Evolutionary conservation across 23 red algal species (phyloP).

Genomic region (Chondrus crispus): DNA sequence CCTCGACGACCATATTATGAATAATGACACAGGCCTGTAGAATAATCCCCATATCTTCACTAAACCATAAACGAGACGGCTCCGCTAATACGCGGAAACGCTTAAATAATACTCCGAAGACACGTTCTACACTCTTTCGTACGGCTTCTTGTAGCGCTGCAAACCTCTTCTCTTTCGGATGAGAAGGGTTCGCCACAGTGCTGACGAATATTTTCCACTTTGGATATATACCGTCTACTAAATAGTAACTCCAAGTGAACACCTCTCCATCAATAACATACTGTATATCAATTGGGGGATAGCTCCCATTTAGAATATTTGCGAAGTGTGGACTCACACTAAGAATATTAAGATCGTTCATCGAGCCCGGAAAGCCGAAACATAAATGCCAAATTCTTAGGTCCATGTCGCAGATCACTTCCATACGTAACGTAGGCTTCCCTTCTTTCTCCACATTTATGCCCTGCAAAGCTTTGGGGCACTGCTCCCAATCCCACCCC

Average conservation of each 20-base stretch:
- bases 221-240: slow-evolving; percentile 8
- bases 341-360: slow-evolving; percentile 19
- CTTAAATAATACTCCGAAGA: slow-evolving; percentile 9
- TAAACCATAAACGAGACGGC: not conserved
- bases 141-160: not conserved
- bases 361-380: not conserved
- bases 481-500: slow-evolving; percentile 41
- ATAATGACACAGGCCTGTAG: not conserved
- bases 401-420: slow-evolving; percentile 5
- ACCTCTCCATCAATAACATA: not conserved
- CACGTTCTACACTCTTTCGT: slow-evolving; percentile 25
- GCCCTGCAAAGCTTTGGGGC: slow-evolving; percentile 24
- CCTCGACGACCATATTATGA: not conserved
- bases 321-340: not conserved
- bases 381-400: slow-evolving; percentile 13
- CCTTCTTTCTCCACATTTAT: slow-evolving; percentile 30
- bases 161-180: not conserved
- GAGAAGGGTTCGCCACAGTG: not conserved
- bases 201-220: not conserved
- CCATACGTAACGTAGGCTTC: slow-evolving; percentile 3
- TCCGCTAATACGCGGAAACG: not conserved
- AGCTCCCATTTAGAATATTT: not conserved
- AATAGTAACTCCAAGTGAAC: slow-evolving; percentile 36
- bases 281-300: not conserved
- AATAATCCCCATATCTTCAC: not conserved